Evolutionary conservation across 2,329 filamentous ascomycete species (phyloP), one percentile per base, ranked within the genome.

Genomic region (Neobulgaria alba): DNA sequence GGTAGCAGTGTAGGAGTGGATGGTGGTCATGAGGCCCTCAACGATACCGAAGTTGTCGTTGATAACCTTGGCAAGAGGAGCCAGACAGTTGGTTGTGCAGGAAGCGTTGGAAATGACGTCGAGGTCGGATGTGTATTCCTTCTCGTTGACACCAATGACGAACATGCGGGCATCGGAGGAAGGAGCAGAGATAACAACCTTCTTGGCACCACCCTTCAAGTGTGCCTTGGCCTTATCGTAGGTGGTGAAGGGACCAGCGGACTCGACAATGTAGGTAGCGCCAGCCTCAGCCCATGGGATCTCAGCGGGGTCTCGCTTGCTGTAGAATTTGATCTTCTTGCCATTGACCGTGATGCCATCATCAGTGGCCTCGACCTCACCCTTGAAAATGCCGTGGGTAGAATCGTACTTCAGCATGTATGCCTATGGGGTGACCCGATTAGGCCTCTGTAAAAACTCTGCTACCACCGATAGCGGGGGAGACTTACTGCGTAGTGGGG

Each of bases 341-440:
- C 86, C 88, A 70, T 95, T 90, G 76, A 96, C 81, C 57, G 81
- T 68, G 57, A 98, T 79, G 66, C 74, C 73, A 60, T 75, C 79
- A 57, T 67, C 67, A 48, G 79, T 73, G 48, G 80, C 73, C 68
- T 80, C 69, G 68, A 96, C 79, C 48, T 83, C 81, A 59, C 90
- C 90, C 77, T 95, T 93, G 85, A 96, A 98, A 66, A 78, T 66
- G 59, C 92, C 92, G 79, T 98, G 92, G 68, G 85, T 88, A 60
- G 85, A 88, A 77, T 98, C 92, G 69, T 96, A 96, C 78, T 94
- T 93, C 73, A 98, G 84, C 92, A 96, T 96, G 82, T 96, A 96
- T 65, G 85, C 86, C 88, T 95, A 51, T 18, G 44, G 26, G 2
- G 18, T 2, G 23, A 54, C 35, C 54, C 49, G 37, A 16, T 7